Evolutionary conservation across 2,329 filamentous ascomycete species (phyloP).

Genomic region (Furcasterigmium furcatum): DNA sequence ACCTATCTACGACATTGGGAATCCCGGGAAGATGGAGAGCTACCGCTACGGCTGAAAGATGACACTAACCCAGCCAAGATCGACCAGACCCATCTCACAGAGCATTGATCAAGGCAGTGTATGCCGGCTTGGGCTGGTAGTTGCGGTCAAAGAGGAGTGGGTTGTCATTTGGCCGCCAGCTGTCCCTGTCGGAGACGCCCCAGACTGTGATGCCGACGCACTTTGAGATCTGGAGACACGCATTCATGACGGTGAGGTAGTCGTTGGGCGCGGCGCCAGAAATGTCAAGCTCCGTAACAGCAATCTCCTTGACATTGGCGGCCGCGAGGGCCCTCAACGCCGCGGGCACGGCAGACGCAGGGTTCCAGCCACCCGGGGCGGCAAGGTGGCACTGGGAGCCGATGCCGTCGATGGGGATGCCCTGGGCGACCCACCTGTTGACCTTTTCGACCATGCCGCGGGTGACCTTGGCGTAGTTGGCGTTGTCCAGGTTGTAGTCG

Average conservation of each 20-base stretch:
- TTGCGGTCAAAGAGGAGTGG: slow-evolving; percentile 52
- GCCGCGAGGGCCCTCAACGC: slow-evolving; percentile 51
- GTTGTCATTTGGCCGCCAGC: slow-evolving; percentile 45
- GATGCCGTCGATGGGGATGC: slow-evolving; percentile 64
- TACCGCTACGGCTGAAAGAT: no score
- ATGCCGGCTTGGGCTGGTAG: slow-evolving; percentile 49
- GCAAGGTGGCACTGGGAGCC: slow-evolving; percentile 55
- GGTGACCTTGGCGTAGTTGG: slow-evolving; percentile 53
- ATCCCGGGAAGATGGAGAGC: no score
- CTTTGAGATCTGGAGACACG: slow-evolving; percentile 53
- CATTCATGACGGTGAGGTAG: slow-evolving; percentile 55
- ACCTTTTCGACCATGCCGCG: slow-evolving; percentile 55
- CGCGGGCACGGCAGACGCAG: slow-evolving; percentile 31
- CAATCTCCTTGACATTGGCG: slow-evolving; percentile 51
- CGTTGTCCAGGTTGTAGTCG: slow-evolving; percentile 65
- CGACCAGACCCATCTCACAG: no score
- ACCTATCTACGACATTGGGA: no score
- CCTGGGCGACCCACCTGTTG: slow-evolving; percentile 58
- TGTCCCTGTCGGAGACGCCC: slow-evolving; percentile 47
- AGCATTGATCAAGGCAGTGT: slow-evolving; percentile 39
- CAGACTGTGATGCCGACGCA: slow-evolving; percentile 68
- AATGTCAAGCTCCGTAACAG: slow-evolving; percentile 69
- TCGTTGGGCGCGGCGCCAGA: slow-evolving; percentile 50
- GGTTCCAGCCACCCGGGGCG: slow-evolving; percentile 28
- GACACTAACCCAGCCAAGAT: no score